phyloP scores from a whole-genome alignment of 192 early-diverging fungal species.

The Umbelopsis vinacea region DNA sequence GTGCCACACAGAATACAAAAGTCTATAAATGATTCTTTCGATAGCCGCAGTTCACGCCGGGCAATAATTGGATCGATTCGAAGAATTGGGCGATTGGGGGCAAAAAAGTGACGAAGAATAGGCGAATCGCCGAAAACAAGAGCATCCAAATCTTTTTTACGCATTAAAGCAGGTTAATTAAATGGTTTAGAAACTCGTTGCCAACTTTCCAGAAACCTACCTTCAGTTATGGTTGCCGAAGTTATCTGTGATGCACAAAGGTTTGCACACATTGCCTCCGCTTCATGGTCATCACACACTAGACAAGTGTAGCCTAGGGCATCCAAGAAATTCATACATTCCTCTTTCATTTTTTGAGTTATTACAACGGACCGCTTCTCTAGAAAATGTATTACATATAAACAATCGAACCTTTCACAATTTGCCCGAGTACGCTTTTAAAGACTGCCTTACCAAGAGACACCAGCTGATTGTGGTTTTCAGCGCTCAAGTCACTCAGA shows the following conservation, averaged over 20 bases:
- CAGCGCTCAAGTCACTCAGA: constrained; percentile 17
- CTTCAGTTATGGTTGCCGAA: constrained; percentile 67
- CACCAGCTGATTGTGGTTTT: constrained; percentile 21
- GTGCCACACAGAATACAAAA: constrained; percentile 81
- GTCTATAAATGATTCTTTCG: constrained; percentile 60
- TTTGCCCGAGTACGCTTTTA: background rate
- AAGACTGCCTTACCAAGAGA: constrained; percentile 19
- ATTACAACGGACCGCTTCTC: constrained; percentile 56
- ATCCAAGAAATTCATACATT: constrained; percentile 52
- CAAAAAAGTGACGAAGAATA: constrained; percentile 52
- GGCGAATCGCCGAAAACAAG: constrained; percentile 57
- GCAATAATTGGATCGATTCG: constrained; percentile 57
- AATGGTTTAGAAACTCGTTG: constrained; percentile 36
- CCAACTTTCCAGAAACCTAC: constrained; percentile 38
- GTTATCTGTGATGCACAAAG: constrained; percentile 51
- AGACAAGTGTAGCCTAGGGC: constrained; percentile 58
- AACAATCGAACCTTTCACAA: background rate
- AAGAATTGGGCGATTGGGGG: constrained; percentile 36
- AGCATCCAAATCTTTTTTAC: constrained; percentile 55
- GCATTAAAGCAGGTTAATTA: constrained; percentile 37
- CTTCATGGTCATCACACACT: constrained; percentile 53
- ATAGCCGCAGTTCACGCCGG: constrained; percentile 51
- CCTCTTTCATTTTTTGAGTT: constrained; percentile 46
- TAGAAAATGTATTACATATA: constrained; percentile 19
- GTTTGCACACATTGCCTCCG: constrained; percentile 70